A percentile compares a stretch with the other conserved stretches of the same genome.
Evolutionary conservation across 2,329 filamentous ascomycete species (phyloP).

Genomic region (Myriangium duriaei): DNA sequence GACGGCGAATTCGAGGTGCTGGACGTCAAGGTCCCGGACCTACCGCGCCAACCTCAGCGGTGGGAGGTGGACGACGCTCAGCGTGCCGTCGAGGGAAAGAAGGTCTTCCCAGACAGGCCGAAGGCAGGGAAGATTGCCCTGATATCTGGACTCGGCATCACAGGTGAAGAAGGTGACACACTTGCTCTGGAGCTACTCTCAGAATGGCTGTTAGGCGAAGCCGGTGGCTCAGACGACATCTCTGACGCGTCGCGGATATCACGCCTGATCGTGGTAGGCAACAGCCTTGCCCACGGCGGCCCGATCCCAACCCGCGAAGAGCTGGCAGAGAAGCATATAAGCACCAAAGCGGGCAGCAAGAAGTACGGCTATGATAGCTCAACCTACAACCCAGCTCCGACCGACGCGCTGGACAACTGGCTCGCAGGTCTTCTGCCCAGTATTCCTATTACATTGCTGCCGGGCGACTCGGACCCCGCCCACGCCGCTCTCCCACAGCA

Average conservation of each 20-base stretch:
- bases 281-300: slow-evolving; percentile 53
- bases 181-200: slow-evolving; percentile 65
- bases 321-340: slow-evolving; percentile 18
- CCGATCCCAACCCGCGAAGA: slow-evolving; percentile 36
- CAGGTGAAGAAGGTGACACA: slow-evolving; percentile 60
- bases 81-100: slow-evolving; percentile 25
- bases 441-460: slow-evolving; percentile 78
- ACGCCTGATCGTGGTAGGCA: slow-evolving; percentile 80
- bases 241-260: slow-evolving; percentile 55
- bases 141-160: slow-evolving; percentile 78
- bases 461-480: slow-evolving; percentile 73
- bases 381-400: slow-evolving; percentile 76
- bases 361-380: slow-evolving; percentile 93
- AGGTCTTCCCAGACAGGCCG: slow-evolving; percentile 24
- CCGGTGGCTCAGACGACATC: slow-evolving; percentile 49
- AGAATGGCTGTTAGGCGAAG: slow-evolving; percentile 81
- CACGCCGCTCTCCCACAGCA: slow-evolving; percentile 87
- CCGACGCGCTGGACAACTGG: slow-evolving; percentile 71
- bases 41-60: slow-evolving; percentile 67
- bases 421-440: slow-evolving; percentile 69
- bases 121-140: slow-evolving; percentile 65
- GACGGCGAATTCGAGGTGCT: slow-evolving; percentile 89
- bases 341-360: slow-evolving; percentile 41
- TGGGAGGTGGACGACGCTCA: slow-evolving; percentile 55
- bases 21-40: slow-evolving; percentile 76